Percentiles rank a stretch among this genome's conserved stretches.
Evolutionary conservation across 805 yeast species (phyloP).

Genomic region (Alloascoidea hylecoeti): DNA sequence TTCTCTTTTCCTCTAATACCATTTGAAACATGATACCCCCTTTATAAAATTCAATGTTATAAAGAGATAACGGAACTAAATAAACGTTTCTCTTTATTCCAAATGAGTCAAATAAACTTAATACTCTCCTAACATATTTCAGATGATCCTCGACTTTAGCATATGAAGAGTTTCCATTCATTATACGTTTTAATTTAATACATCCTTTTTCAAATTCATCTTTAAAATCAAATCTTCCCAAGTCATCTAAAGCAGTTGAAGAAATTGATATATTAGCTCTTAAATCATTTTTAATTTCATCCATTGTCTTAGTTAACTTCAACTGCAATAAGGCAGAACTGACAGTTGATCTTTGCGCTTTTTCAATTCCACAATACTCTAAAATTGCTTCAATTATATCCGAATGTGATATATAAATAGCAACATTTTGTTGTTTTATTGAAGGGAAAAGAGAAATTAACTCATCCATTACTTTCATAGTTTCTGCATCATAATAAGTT

Average conservation of each 20-base stretch:
- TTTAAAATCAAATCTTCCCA: conserved; percentile 68
- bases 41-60: conserved; percentile 64
- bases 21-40: conserved; percentile 86
- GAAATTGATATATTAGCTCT: conserved; percentile 62
- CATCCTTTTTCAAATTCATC: conserved; percentile 52
- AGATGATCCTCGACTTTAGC: conserved; percentile 49
- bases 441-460: conserved; percentile 53
- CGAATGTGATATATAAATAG: conserved; percentile 64
- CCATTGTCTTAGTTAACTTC: conserved; percentile 53
- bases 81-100: conserved; percentile 45
- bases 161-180: conserved; percentile 61
- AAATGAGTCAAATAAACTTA: conserved; percentile 36
- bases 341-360: conserved; percentile 58
- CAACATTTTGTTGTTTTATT: conserved; percentile 38
- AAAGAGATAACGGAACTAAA: conserved; percentile 74
- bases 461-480: conserved; percentile 71
- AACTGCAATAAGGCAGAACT: conserved; percentile 62
- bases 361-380: conserved; percentile 71
- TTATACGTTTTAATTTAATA: conserved; percentile 45
- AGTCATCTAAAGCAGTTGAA: conserved; percentile 68
- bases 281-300: conserved; percentile 39
- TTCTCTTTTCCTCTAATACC: conserved; percentile 44
- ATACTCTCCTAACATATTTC: conserved; percentile 44
- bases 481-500: conserved; percentile 72
- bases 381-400: conserved; percentile 64